Evolutionary conservation across 2,329 filamentous ascomycete genomes (phyloP), one percentile per base, ranked within the genome.

Genomic region (Cytospora piceae): DNA sequence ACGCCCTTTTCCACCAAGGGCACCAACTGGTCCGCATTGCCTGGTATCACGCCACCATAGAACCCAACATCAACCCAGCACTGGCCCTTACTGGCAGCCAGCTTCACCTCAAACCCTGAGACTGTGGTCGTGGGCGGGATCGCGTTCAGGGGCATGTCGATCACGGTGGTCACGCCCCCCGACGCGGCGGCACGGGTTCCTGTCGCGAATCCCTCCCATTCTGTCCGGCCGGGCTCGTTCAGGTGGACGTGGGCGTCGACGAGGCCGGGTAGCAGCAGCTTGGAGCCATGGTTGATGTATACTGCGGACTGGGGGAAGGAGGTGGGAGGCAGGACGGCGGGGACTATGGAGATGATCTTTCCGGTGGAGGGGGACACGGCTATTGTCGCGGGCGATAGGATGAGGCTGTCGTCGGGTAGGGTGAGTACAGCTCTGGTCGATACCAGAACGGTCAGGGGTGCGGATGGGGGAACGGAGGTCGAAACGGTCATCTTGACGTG

Each of bases 41-140:
- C 95, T 4, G 95, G 95, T 57, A 99, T 88, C 49, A 98, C 88
- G 37, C 95, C 95, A 31, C 95, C 95, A 75, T 98, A 98, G 78
- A 99, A 98, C 34, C 93, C 95, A n/a, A 98, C 94, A 73, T 98
- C 95, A 31, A 98, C 93, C 94, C 94, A 99, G 79, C 94, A 97
- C 79, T 98, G 90, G 39, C 91, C 93, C 68, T 86, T 79, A 51
- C 93, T 93, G 29, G 95, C 95, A 32, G 86, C 85, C 56, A 97
- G 82, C 82, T 99, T 99, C 80, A 93, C 91, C 68, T 90, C 83
- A 71, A 99, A 85, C 8, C 91, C 92, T 22, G 83, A 82, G 3
- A 98, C 84, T 0, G 94, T 98, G 12, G 94, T 98, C 0, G 95
- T 99, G 0, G 95, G 95, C 42, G 95, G 95, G 62, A 99, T 96